Evolutionary conservation across 2,329 filamentous ascomycete genomes (phyloP).

Genomic region (Fusarium hostae): DNA sequence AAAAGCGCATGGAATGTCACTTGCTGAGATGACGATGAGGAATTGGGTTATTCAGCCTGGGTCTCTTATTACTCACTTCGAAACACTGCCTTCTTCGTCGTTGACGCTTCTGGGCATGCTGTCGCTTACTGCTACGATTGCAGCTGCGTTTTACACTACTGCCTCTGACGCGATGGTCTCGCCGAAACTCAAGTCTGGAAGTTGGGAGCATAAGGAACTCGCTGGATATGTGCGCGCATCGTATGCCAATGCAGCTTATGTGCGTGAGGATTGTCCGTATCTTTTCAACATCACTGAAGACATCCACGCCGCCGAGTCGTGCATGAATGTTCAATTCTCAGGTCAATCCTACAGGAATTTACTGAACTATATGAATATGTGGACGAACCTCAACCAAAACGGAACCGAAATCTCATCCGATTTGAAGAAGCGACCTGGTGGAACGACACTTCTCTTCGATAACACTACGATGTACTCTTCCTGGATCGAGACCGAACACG

Average conservation of each 20-base stretch:
- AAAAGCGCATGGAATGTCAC: slow-evolving; percentile 71
- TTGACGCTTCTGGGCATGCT: slow-evolving; percentile 72
- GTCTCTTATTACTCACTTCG: slow-evolving; percentile 75
- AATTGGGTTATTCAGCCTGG: slow-evolving; percentile 78
- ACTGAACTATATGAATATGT: slow-evolving; percentile 67
- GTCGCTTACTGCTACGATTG: slow-evolving; percentile 71
- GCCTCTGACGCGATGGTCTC: slow-evolving; percentile 80
- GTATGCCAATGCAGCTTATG: slow-evolving; percentile 72
- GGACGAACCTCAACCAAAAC: slow-evolving; percentile 60
- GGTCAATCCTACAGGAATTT: slow-evolving; percentile 79
- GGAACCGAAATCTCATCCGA: slow-evolving; percentile 55
- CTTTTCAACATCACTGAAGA: slow-evolving; percentile 64
- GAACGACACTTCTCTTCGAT: slow-evolving; percentile 73
- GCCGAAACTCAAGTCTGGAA: slow-evolving; percentile 73
- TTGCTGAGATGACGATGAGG: slow-evolving; percentile 82
- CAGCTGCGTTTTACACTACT: slow-evolving; percentile 79
- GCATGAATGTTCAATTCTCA: slow-evolving; percentile 75
- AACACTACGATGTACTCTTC: slow-evolving; percentile 76
- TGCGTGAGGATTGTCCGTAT: slow-evolving; percentile 67
- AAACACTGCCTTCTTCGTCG: slow-evolving; percentile 71
- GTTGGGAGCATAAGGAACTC: slow-evolving; percentile 61
- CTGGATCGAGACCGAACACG: slow-evolving; percentile 71
- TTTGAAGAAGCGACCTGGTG: slow-evolving; percentile 63
- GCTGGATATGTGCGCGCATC: slow-evolving; percentile 67
- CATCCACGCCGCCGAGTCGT: slow-evolving; percentile 61